phyloP scores from a whole-genome alignment of 208 protist species.

The Leishmania martiniquensis region DNA sequence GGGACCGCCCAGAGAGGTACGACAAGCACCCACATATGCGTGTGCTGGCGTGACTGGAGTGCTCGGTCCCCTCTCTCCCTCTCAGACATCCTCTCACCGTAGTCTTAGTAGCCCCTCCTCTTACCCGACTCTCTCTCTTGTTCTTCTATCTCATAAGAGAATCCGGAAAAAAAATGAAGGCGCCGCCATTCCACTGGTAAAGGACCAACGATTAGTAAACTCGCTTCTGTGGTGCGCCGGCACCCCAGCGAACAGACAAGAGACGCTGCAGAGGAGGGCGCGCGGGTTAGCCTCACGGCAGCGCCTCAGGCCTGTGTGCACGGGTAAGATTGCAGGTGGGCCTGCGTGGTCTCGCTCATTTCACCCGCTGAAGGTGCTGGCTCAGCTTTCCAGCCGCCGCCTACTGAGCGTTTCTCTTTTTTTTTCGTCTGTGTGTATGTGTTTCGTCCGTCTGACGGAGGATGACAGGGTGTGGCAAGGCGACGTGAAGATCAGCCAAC shows the following conservation, averaged over 20 bases:
- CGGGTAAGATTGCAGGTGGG: not conserved
- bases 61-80: not conserved
- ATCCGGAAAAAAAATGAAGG: not conserved
- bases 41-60: not conserved
- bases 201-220: not conserved
- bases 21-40: not conserved
- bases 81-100: not conserved
- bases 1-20: slow-evolving; percentile 3
- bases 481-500: not conserved
- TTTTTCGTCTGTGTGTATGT: not conserved
- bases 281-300: not conserved
- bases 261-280: not conserved
- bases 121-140: not conserved
- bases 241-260: not conserved
- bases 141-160: not conserved
- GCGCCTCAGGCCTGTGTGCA: not conserved
- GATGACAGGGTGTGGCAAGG: not conserved
- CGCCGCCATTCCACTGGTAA: too few species aligned
- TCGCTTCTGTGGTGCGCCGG: not conserved
- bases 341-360: not conserved
- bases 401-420: not conserved
- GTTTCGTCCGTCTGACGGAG: not conserved
- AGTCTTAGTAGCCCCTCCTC: not conserved
- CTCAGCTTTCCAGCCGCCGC: not conserved
- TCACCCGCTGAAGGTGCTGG: not conserved